Conservation (phyloP, 495 filamentous ascomycete genomes). For the Aspergillus nidulans region DNA sequence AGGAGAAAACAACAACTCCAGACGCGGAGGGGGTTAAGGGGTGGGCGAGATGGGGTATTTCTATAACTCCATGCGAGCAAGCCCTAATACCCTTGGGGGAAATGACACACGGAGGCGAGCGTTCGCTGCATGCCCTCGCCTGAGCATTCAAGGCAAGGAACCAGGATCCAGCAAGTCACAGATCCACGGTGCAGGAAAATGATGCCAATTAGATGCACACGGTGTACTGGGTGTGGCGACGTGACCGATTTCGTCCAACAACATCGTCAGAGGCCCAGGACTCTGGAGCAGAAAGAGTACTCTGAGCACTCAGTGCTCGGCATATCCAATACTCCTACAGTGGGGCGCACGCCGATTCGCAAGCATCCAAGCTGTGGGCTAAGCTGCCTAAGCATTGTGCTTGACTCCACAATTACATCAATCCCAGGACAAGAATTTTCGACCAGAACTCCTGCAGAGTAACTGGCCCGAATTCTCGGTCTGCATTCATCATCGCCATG, state of each 20-base stretch:
- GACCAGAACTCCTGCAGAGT: not conserved
- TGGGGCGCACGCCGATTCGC: not conserved
- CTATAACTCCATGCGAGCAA: slow-evolving; percentile 3
- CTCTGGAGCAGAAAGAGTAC: not conserved
- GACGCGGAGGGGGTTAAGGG: slow-evolving; percentile 5
- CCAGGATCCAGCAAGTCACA: not conserved
- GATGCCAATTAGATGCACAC: not conserved
- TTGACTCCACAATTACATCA: slow-evolving; percentile 4
- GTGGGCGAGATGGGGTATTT: slow-evolving; percentile 9
- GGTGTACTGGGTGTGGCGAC: not conserved
- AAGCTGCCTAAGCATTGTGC: slow-evolving; percentile 4
- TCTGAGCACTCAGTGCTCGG: not conserved
- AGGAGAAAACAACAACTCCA: not conserved
- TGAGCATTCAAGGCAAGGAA: not conserved
- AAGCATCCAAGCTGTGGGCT: not conserved
- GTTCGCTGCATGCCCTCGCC: not conserved
- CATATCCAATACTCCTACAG: not conserved
- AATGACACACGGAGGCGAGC: not conserved
- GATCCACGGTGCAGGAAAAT: not conserved
- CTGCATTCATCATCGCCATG: slow-evolving; percentile 3
- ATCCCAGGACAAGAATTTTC: not conserved
- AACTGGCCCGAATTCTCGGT: not conserved
- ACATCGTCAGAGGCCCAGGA: not conserved
- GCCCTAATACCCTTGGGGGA: not conserved
- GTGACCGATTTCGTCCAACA: not conserved